Evolutionary conservation across 495 filamentous ascomycete genomes (phyloP).

Genomic region (Zalerion maritima): DNA sequence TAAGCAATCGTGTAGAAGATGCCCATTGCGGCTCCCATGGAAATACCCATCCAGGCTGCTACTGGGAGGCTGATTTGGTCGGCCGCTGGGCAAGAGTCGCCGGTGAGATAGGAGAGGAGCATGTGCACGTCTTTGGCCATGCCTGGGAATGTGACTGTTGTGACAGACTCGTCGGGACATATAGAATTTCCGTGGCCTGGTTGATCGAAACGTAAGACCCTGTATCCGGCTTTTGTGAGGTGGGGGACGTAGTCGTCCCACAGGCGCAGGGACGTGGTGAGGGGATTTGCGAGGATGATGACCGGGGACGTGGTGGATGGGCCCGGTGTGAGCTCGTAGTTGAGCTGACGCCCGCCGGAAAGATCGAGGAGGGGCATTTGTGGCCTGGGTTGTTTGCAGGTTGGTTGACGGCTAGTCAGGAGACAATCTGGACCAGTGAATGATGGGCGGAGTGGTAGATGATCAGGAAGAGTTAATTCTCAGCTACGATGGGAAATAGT

Average conservation of each 20-base stretch:
- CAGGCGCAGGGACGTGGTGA: constrained; percentile 8
- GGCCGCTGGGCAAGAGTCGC: constrained; percentile 3
- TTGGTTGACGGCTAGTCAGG: no score
- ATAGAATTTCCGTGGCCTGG: constrained; percentile 19
- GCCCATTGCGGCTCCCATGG: constrained; percentile 19
- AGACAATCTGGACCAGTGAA: no score
- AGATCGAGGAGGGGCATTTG: constrained; percentile 5
- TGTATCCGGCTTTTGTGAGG: constrained; percentile 12
- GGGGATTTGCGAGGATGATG: constrained; percentile 16
- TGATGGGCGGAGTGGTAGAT: no score
- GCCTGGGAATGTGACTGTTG: constrained; percentile 19
- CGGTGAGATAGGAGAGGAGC: constrained; percentile 11
- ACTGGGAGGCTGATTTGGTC: constrained; percentile 4
- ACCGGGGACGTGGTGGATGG: constrained; percentile 3
- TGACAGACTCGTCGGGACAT: constrained; percentile 12
- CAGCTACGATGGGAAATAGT: no score
- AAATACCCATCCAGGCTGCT: constrained; percentile 21
- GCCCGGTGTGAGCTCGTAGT: constrained; percentile 6
- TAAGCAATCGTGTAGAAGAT: constrained; percentile 14
- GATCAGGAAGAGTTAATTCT: no score
- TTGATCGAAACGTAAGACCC: constrained; percentile 18
- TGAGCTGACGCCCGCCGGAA: constrained; percentile 7
- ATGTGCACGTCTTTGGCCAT: constrained; percentile 16
- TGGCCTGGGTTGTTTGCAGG: background rate
- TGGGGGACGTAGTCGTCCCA: constrained; percentile 16